Evolutionary conservation across 257 asterid genomes (phyloP).

Genomic region (Schizonepeta tenuifolia): DNA sequence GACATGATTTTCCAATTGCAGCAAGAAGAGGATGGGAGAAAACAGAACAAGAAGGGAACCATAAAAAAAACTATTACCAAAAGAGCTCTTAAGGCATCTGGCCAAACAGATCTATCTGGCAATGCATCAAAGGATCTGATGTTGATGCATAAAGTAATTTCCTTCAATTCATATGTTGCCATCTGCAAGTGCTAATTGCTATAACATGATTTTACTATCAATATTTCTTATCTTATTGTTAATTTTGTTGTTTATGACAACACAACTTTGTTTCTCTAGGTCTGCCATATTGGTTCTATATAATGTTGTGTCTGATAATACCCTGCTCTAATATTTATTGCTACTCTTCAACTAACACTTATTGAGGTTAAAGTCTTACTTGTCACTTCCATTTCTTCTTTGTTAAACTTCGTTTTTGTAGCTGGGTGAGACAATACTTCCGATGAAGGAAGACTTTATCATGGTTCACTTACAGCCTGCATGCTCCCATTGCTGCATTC

Average conservation of each 20-base stretch:
- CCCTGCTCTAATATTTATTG: background rate
- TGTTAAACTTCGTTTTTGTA: conserved; percentile 36
- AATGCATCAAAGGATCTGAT: conserved; percentile 87
- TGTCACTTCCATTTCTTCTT: conserved; percentile 18
- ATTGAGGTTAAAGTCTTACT: background rate
- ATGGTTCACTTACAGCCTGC: conserved; percentile 96
- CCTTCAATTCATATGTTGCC: background rate
- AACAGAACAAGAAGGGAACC: conserved; percentile 76
- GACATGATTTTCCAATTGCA: conserved; percentile 88
- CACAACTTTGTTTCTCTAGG: conserved; percentile 1
- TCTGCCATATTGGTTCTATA: conserved; percentile 13
- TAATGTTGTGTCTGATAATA: background rate
- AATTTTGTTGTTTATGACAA: background rate
- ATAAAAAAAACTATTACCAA: conserved; percentile 71
- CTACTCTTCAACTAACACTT: conserved; percentile 1
- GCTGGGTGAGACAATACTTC: conserved; percentile 96
- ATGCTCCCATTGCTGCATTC: conserved; percentile 83
- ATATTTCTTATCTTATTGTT: background rate
- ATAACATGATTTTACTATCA: conserved; percentile 13
- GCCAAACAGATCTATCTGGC: conserved; percentile 89
- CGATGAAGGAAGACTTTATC: conserved; percentile 98
- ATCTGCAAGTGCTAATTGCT: conserved; percentile 3
- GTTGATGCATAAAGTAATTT: conserved; percentile 88
- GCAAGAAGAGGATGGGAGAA: conserved; percentile 95
- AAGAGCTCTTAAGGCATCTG: conserved; percentile 92